Evolutionary conservation across 2,329 filamentous ascomycete genomes (phyloP), one percentile per base, ranked within the genome.

Genomic region (Teratosphaeriaceae sp.): DNA sequence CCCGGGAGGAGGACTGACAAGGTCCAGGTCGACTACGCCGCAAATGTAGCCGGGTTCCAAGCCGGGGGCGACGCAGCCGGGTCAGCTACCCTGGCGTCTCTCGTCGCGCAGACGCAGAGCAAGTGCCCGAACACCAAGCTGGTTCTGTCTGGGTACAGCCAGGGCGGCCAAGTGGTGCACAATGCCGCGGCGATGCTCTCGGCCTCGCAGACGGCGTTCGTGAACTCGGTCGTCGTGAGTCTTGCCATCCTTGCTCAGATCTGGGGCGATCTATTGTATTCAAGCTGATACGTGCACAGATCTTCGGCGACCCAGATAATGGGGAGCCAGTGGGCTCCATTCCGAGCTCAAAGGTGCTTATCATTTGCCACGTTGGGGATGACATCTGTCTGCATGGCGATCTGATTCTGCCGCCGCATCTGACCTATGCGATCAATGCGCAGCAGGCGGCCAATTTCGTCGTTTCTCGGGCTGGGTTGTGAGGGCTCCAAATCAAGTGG

Each of bases 221-320:
- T 53, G n/a, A 47, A 45, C 24, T 50, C 44, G 11, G 47, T 45
- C 20, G 46, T 51, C 27, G 46, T 47, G 39, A 39, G 46, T 45
- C 20, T n/a, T 12, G 30, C 18, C 36, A 26, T 42, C 16, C 26
- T 29, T 31, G 12, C 7, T 31, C 22, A 12, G 2, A 12, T 29
- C 15, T 21, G 22, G 15, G 27, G 12, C 22, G 7, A 38, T 31
- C 29, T 24, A 26, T 36, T 38, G 38, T 35, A 39, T 43, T 40
- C 42, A 47, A 11, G 46, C 11, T 33, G 12, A 24, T 29, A 22
- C 45, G 18, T 31, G 44, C 22, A 42, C 26, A 46, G 47, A 63
- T 65, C 36, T 65, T 66, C 31, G 64, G 64, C 13, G 64, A 66
- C 46, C 63, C 63, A 44, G 50, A 64, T 40, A 59, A 64, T 21